A percentile compares a stretch with the other conserved stretches of the same genome.
These are phyloP conservation scores for Blastomyces percursus DNA, from an alignment of 2,329 filamentous ascomycete genomes.

Conservation along the genomic window DNA sequence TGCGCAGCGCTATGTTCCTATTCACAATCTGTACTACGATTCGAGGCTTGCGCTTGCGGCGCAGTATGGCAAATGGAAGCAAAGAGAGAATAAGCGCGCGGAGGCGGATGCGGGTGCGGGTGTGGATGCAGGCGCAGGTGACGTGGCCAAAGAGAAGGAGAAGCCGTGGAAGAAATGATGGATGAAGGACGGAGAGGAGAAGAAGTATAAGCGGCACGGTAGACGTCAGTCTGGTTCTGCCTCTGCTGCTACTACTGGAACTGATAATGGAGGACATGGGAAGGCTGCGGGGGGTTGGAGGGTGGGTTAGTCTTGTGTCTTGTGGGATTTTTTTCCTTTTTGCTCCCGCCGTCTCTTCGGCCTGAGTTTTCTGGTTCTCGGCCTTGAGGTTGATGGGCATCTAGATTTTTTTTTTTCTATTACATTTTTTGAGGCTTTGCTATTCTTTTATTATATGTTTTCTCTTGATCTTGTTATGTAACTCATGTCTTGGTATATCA, in stretches of 20 bases:
- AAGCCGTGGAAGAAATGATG: conserved; percentile 15
- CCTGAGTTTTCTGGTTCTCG: background rate
- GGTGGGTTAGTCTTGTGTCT: background rate
- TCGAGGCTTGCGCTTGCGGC: conserved; percentile 34
- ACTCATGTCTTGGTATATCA: background rate
- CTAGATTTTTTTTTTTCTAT: background rate
- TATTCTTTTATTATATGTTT: background rate
- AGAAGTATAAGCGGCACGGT: background rate
- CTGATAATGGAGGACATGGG: background rate
- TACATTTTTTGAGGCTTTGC: background rate
- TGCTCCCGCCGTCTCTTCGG: background rate
- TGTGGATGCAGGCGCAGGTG: background rate
- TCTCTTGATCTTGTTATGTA: background rate
- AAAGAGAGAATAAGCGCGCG: background rate
- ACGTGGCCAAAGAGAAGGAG: conserved; percentile 16
- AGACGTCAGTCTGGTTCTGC: background rate
- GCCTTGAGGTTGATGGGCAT: background rate
- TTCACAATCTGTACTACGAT: conserved; percentile 38
- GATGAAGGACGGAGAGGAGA: background rate
- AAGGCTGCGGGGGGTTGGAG: background rate
- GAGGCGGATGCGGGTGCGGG: background rate
- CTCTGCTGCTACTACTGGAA: background rate
- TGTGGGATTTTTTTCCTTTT: background rate
- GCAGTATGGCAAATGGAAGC: conserved; percentile 21
- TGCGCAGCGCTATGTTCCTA: conserved; percentile 47